Base-by-base conservation (phyloP, 352 stramenopile genomes). In the Thraustochytrium striatum region DNA sequence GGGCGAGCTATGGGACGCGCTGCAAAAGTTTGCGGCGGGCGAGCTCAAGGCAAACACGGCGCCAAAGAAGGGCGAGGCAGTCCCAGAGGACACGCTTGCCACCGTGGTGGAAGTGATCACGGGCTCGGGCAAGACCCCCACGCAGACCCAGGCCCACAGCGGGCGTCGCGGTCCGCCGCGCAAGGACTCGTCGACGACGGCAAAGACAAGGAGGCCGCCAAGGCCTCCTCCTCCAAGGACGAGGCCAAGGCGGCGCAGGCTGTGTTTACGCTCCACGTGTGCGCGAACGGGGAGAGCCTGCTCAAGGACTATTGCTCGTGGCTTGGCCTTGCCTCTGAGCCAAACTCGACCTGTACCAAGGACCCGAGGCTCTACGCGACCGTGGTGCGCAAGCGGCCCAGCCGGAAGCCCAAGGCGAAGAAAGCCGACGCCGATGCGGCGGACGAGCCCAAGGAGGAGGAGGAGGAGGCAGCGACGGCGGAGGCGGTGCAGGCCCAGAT, bases 241-340 rank as follows among this genome's bases (percentile, higher is more conserved):
- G n/a, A n/a, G n/a, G n/a, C n/a, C n/a, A n/a, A n/a, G n/a, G n/a
- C n/a, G n/a, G n/a, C n/a, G n/a, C n/a, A n/a, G n/a, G n/a, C n/a
- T n/a, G 25, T 70, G 35, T 16, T 53, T n/a, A 52, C 44, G 28
- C 13, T 75, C 3, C 65, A 61, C 8, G 50, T 75, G 13, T 61
- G 41, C n/a, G 30, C 43, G 41, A 75, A 75, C 50, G 44, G 68
- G 25, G 65, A 75, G 50, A 30, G 44, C 39, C 11, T 75, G n/a
- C 39, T 75, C 5, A 39, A 43, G 41, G 65, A 75, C 16, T 75
- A 75, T 28, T 75, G 65, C 52, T 11, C 8, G 8, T 75, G 65
- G 65, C 65, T 75, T 7, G 65, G n/a, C 19, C 39, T 75, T 7
- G 44, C 53, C 30, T 70, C 35, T 28, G 59, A 70, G 35, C 21